A percentile compares a stretch with the other conserved stretches of the same genome.
These are phyloP conservation scores for Paragyromitra xinjiangensis DNA, from an alignment of 495 filamentous ascomycete species.

Conservation along the genomic window DNA sequence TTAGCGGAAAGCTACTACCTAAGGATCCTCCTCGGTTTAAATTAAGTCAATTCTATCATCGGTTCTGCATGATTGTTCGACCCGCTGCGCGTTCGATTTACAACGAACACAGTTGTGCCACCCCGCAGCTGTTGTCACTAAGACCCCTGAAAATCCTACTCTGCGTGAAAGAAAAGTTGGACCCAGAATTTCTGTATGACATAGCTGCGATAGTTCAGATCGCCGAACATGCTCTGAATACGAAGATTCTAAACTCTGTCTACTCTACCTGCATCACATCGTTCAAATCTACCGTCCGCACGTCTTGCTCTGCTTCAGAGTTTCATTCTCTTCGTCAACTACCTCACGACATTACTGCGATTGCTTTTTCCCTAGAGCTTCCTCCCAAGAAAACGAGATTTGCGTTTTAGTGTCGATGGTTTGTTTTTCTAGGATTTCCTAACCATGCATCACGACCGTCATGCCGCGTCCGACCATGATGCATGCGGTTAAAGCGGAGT, in stretches of 20 bases:
- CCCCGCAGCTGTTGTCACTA: slow-evolving; percentile 15
- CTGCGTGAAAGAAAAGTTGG: background rate
- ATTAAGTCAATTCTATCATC: background rate
- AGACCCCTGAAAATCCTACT: background rate
- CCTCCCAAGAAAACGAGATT: background rate
- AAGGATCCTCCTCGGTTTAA: slow-evolving; percentile 11
- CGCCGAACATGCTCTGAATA: slow-evolving; percentile 1
- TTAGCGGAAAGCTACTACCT: background rate
- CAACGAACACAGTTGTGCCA: slow-evolving; percentile 3
- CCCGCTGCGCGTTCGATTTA: background rate
- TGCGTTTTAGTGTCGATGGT: background rate
- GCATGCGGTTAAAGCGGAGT: slow-evolving; percentile 6
- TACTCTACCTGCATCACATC: slow-evolving; percentile 20
- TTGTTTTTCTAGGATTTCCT: background rate
- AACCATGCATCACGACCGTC: background rate
- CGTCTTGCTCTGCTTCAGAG: slow-evolving; percentile 2
- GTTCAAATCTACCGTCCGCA: slow-evolving; percentile 27
- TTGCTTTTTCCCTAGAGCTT: background rate
- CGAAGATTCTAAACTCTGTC: background rate
- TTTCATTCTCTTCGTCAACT: slow-evolving; percentile 1
- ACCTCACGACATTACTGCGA: background rate
- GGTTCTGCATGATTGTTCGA: background rate
- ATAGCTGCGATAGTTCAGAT: slow-evolving; percentile 13
- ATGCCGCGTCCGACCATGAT: slow-evolving; percentile 10
- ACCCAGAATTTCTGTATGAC: slow-evolving; percentile 11